Conservation (phyloP, 164 flowering plant species). For the Stephania yunnanensis region DNA sequence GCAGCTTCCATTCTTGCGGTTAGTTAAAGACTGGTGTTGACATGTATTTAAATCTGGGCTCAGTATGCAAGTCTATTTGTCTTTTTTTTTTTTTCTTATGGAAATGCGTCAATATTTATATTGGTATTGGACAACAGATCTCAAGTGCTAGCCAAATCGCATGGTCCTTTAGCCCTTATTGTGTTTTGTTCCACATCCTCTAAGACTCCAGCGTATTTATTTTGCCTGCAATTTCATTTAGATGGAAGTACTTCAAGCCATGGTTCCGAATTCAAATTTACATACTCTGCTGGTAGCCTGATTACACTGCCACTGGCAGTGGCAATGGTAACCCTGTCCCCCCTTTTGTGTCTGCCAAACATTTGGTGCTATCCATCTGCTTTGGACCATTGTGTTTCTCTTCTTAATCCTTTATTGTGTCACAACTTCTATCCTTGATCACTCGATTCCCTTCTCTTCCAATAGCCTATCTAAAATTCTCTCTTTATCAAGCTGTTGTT, state of each 20-base stretch:
- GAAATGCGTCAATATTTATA: not conserved
- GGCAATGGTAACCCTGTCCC: too few relatives aligned
- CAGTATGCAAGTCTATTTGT: not conserved
- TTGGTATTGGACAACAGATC: not conserved
- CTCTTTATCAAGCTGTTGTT: not conserved
- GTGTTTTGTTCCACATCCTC: not conserved
- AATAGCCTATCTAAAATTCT: not conserved
- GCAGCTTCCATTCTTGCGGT: slow-evolving; percentile 98
- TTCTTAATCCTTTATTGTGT: not conserved
- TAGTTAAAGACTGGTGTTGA: slow-evolving; percentile 22
- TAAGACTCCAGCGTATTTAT: not conserved
- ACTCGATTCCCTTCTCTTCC: not conserved
- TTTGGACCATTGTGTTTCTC: not conserved
- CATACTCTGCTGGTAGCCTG: too few relatives aligned
- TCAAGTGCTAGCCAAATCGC: not conserved
- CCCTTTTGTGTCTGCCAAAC: not conserved
- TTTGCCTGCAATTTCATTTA: not conserved
- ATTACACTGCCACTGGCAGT: too few relatives aligned
- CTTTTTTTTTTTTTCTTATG: not conserved
- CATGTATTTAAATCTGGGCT: not conserved
- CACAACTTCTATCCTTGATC: not conserved
- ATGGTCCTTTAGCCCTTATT: not conserved
- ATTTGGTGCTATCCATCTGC: not conserved
- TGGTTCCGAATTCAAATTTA: not conserved
- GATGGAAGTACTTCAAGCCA: not conserved